Evolutionary conservation across 306 rosid genomes (phyloP).

Genomic region (Fragaria nilgerrensis): DNA sequence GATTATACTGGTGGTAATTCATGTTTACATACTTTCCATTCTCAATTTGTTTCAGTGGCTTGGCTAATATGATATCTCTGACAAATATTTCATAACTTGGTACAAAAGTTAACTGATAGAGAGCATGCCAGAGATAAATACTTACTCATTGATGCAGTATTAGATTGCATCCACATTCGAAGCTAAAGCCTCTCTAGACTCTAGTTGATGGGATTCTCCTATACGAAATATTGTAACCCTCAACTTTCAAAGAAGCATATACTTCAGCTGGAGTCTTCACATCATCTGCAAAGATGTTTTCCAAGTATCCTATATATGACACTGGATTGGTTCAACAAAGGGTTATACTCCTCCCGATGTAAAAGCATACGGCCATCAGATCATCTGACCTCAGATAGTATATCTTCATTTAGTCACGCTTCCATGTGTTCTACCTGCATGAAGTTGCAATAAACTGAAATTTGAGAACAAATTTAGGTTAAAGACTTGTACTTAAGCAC

Average conservation of each 20-base stretch:
- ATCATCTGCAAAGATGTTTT: conserved; percentile 66
- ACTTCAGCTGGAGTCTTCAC: conserved; percentile 87
- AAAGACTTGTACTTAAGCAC: conserved; percentile 21
- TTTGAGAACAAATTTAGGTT: conserved; percentile 20
- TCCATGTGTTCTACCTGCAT: conserved; percentile 93
- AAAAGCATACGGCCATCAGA: conserved; percentile 80
- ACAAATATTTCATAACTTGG: not conserved
- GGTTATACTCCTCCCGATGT: conserved; percentile 81
- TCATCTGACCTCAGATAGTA: conserved; percentile 63
- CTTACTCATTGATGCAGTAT: conserved; percentile 69
- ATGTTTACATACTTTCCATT: not conserved
- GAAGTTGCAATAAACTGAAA: conserved; percentile 24
- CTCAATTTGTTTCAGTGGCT: no score
- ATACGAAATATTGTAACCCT: conserved; percentile 58
- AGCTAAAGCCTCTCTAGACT: conserved; percentile 78
- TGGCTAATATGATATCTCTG: not conserved
- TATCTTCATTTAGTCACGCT: conserved; percentile 72
- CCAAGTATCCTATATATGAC: conserved; percentile 73
- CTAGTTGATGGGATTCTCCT: conserved; percentile 77
- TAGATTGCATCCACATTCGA: conserved; percentile 82
- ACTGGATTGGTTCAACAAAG: conserved; percentile 55
- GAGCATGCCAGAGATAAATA: conserved; percentile 15
- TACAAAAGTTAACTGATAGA: not conserved
- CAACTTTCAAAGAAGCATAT: conserved; percentile 57
- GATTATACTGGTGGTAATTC: not conserved